A percentile compares a stretch with the other conserved stretches of the same genome.
phyloP scores from a whole-genome alignment of 2,329 filamentous ascomycete species.

The Nemania sp. region DNA sequence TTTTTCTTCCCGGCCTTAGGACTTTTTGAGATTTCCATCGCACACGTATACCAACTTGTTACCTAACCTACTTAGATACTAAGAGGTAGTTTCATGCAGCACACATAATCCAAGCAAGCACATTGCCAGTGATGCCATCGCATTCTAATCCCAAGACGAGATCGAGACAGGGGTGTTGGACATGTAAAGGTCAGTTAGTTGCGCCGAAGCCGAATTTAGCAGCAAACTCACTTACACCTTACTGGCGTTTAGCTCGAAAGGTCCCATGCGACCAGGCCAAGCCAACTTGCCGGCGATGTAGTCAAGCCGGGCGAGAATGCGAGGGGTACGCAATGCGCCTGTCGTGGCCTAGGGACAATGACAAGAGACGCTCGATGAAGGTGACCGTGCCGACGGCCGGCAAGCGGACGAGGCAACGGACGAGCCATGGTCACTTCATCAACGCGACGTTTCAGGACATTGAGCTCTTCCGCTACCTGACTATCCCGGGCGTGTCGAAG shows the following conservation, averaged over 20 bases:
- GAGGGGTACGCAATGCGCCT: slow-evolving; percentile 36
- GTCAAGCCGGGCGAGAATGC: slow-evolving; percentile 29
- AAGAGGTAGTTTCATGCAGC: no score
- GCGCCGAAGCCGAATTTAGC: not conserved
- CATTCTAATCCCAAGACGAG: not conserved
- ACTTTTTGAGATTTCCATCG: not conserved
- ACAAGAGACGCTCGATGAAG: slow-evolving; percentile 34
- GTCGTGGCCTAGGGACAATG: slow-evolving; percentile 38
- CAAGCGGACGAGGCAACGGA: not conserved
- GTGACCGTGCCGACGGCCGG: not conserved
- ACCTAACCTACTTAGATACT: no score
- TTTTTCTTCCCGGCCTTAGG: not conserved
- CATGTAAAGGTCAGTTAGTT: slow-evolving; percentile 33
- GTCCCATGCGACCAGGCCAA: slow-evolving; percentile 31
- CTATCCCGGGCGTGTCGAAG: not conserved
- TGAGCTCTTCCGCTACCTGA: slow-evolving; percentile 24
- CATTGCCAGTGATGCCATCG: not conserved
- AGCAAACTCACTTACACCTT: not conserved
- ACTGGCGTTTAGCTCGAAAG: slow-evolving; percentile 34
- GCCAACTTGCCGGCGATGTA: slow-evolving; percentile 34
- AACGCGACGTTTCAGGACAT: slow-evolving; percentile 35
- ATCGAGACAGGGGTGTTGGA: slow-evolving; percentile 31
- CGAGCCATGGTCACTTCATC: slow-evolving; percentile 26
- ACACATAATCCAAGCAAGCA: no score
- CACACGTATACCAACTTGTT: not conserved